Conservation (phyloP, 2,329 filamentous ascomycete species). For the Claviceps cyperi region DNA sequence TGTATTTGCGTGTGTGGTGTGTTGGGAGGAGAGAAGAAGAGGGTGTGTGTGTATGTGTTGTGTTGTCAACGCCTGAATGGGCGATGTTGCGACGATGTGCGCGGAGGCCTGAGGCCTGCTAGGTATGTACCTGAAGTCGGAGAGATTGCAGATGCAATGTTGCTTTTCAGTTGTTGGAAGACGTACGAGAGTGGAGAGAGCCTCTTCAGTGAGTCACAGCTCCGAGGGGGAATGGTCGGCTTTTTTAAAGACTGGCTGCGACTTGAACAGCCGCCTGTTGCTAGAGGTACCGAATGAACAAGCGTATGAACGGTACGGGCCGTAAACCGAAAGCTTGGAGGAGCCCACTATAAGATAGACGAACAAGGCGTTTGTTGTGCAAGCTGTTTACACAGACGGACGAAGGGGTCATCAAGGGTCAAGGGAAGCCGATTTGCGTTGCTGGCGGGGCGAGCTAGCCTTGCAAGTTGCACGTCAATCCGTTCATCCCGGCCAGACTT, state of each 20-base stretch:
- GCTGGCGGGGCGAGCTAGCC: constrained; percentile 1
- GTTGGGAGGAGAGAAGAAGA: background rate
- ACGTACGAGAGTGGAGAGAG: constrained; percentile 1
- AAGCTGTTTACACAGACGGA: background rate
- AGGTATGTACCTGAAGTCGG: background rate
- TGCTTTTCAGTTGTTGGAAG: background rate
- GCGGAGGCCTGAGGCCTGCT: background rate
- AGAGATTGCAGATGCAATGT: no score
- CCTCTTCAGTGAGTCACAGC: background rate
- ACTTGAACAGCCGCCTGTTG: background rate
- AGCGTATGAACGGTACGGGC: constrained; percentile 1
- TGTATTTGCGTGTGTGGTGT: background rate
- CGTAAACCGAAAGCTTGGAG: background rate
- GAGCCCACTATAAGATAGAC: background rate
- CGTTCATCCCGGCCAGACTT: background rate
- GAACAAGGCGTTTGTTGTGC: background rate
- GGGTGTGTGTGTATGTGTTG: no score
- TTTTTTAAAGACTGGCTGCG: background rate
- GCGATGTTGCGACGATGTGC: background rate
- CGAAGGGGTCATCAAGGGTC: background rate
- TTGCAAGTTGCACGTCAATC: background rate
- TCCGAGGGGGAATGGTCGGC: background rate
- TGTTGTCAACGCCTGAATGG: constrained; percentile 14
- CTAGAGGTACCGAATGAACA: background rate
- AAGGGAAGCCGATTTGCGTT: background rate